Evolutionary conservation across 1,139 yeast species (phyloP), one percentile per base, ranked within the genome.

Genomic region (Wickerhamomyces sp.): DNA sequence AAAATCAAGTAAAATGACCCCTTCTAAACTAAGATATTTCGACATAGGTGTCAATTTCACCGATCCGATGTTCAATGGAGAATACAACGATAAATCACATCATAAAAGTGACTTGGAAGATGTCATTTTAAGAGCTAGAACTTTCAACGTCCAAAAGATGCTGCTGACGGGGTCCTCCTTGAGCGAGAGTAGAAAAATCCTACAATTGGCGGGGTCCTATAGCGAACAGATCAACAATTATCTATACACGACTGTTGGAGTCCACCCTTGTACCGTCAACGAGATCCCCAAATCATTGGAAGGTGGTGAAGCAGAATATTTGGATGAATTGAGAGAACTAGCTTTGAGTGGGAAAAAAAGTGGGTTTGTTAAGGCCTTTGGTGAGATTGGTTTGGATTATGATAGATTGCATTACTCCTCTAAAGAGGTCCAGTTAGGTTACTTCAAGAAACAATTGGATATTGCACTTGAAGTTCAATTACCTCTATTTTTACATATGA

Each of bases 321-420:
- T 83, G 33, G 51, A 59, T 0, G 66, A 73, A 40, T 66, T 93
- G 45, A 73, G 73, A 52, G 53, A 65, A 1, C 57, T 88, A 23
- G 78, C 83, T 1, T 47, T 59, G 5, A 59, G 65, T 2, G 91
- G 93, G 7, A 63, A 69, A 34, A 50, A 64, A 8, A 53, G 60
- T 26, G 88, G 84, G 1, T 61, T 67, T 10, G 77, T 83, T n/a
- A 75, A 73, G 55, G 91, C 96, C 4, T 82, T 89, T 66, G 98
- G 98, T 13, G 98, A 91, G 64, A 81, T 90, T 45, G 98, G 99
- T 0, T 72, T 93, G 43, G 99, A 93, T 62, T 93, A 91, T 62
- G 99, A 93, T 63, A 69, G 99, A 48, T 69, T 94, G 44, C 83
- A 86, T 58, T 86, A 79, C 59, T 78, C 96, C 0, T 71, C 87